phyloP scores from a whole-genome alignment of 2,329 filamentous ascomycete species.

The Botrytis paeoniae region DNA sequence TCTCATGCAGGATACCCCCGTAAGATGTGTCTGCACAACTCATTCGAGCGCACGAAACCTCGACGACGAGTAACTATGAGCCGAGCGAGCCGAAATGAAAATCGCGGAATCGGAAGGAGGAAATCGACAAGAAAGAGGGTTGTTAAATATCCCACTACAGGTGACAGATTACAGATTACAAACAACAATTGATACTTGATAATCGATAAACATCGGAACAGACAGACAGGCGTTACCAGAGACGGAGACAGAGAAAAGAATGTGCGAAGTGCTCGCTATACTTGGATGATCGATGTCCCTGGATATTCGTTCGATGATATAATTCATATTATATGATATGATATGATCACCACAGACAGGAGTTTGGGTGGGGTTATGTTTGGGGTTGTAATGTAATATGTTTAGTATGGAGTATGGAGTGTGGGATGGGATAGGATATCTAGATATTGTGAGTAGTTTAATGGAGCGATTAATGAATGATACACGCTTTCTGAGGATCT shows the following conservation, averaged over 20 bases:
- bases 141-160: slow-evolving; percentile 14
- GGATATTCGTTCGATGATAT: neutral
- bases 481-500: neutral
- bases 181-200: slow-evolving; percentile 25
- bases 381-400: neutral
- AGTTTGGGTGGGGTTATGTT: neutral
- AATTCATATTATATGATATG: neutral
- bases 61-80: neutral
- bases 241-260: slow-evolving; percentile 26
- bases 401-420: neutral
- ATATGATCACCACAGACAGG: neutral
- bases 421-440: neutral
- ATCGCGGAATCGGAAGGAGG: neutral
- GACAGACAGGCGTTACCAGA: neutral
- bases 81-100: neutral
- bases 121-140: neutral
- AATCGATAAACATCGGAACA: slow-evolving; percentile 12
- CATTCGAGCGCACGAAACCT: no score
- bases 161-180: neutral
- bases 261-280: slow-evolving; percentile 38
- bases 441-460: neutral
- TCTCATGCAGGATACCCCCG: no score
- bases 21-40: neutral
- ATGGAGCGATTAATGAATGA: neutral
- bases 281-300: neutral